Percentiles rank a stretch among this genome's conserved stretches.
Evolutionary conservation across 140 eudicot species (phyloP).

Genomic region (Flaveria floridana): DNA sequence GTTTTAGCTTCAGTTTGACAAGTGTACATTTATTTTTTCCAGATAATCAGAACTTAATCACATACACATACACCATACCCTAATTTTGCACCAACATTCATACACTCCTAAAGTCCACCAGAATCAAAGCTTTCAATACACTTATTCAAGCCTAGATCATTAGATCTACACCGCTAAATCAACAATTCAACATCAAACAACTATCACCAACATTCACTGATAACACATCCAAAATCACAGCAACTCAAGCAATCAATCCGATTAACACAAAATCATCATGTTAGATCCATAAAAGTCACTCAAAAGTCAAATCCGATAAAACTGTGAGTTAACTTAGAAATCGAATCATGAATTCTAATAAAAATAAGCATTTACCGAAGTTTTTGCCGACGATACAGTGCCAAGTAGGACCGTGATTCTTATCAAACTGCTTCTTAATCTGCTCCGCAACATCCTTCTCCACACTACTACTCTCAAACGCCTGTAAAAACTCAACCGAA

Average conservation of each 20-base stretch:
- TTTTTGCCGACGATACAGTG: constrained; percentile 79
- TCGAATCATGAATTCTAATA: neutral
- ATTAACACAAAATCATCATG: neutral
- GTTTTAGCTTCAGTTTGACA: neutral
- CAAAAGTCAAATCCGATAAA: neutral
- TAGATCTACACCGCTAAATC: neutral
- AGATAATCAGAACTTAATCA: neutral
- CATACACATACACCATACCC: neutral
- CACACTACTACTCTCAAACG: constrained; percentile 83
- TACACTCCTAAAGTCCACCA: constrained; percentile 11
- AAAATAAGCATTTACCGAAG: constrained; percentile 46
- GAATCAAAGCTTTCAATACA: neutral
- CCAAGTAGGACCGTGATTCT: constrained; percentile 75
- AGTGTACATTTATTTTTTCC: neutral
- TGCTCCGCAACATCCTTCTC: constrained; percentile 96
- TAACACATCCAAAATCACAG: too few species aligned
- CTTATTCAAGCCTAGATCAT: constrained; percentile 19
- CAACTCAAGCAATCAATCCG: too few species aligned
- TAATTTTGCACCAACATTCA: constrained; percentile 12
- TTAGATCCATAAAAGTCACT: neutral
- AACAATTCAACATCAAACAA: too few species aligned
- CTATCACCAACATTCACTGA: too few species aligned
- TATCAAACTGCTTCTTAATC: constrained; percentile 66
- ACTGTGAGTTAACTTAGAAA: neutral
- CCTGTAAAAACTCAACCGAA: constrained; percentile 36